Evolutionary conservation across 139 green algal genomes (phyloP).

Genomic region (Limnomonas spitsbergensis): DNA sequence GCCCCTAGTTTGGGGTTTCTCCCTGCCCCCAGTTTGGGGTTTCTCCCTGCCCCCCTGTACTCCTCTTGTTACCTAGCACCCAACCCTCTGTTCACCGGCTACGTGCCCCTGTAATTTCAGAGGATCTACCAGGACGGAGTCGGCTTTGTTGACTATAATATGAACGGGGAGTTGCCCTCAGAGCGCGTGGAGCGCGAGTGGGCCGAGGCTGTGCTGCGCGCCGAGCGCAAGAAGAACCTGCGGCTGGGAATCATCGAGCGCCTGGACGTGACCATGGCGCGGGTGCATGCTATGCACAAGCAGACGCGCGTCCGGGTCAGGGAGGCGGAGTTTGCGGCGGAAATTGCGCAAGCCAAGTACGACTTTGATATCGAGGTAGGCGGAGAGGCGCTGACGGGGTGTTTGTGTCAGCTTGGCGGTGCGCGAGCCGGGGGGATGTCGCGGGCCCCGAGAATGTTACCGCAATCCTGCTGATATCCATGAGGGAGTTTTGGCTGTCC

Average conservation of each 20-base stretch:
- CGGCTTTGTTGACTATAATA: constrained; percentile 36
- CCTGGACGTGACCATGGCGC: constrained; percentile 41
- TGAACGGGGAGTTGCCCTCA: constrained; percentile 28
- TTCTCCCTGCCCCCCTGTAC: too few relatives aligned
- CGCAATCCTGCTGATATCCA: too few relatives aligned
- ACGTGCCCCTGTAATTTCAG: neutral
- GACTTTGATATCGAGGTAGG: constrained; percentile 3
- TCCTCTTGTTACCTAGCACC: neutral
- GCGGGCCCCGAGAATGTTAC: too few relatives aligned
- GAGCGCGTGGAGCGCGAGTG: constrained; percentile 39
- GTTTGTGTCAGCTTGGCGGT: too few relatives aligned
- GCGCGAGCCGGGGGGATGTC: too few relatives aligned
- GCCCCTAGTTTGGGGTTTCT: too few relatives aligned
- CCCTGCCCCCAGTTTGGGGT: too few relatives aligned
- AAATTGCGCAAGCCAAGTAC: neutral
- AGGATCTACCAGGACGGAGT: constrained; percentile 30
- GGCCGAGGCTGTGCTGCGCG: constrained; percentile 46
- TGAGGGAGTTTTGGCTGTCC: too few relatives aligned
- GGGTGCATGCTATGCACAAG: constrained; percentile 31
- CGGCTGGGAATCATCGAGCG: constrained; percentile 28
- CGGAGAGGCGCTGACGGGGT: too few relatives aligned
- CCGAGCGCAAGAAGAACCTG: constrained; percentile 42
- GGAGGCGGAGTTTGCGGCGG: neutral
- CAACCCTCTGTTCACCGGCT: too few relatives aligned
- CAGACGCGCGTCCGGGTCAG: constrained; percentile 22